phyloP scores from a whole-genome alignment of 1,139 yeast genomes.

The Suhomyces taliae region DNA sequence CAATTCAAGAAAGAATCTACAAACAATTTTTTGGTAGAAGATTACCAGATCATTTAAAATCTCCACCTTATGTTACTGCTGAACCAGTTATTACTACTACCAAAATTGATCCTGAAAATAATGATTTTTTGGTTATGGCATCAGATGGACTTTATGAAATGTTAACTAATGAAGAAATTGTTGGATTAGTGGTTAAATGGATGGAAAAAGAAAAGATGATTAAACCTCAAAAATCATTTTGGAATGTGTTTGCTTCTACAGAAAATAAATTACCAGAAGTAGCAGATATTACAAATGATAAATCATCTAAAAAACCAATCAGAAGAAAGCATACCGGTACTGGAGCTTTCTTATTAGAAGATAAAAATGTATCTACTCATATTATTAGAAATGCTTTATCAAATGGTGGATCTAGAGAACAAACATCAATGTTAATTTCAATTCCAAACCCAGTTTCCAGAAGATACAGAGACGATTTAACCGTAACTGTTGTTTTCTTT shows the following conservation, averaged over 20 bases:
- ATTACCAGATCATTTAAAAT: conserved; percentile 72
- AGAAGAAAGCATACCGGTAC: conserved; percentile 35
- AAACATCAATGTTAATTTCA: conserved; percentile 81
- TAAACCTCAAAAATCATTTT: conserved; percentile 50
- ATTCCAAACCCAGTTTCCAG: conserved; percentile 94
- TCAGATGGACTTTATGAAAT: conserved; percentile 94
- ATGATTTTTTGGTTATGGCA: conserved; percentile 89
- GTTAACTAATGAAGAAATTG: conserved; percentile 89
- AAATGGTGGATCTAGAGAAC: conserved; percentile 82
- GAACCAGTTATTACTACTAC: conserved; percentile 91
- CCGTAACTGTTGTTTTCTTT: conserved; percentile 93
- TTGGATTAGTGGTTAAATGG: conserved; percentile 92
- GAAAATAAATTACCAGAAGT: conserved; percentile 64
- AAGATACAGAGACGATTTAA: conserved; percentile 90
- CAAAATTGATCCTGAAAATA: conserved; percentile 64
- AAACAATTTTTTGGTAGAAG: conserved; percentile 81
- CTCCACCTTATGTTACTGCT: conserved; percentile 98
- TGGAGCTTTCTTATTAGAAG: conserved; percentile 58
- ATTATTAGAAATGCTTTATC: conserved; percentile 91
- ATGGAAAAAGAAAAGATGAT: conserved; percentile 73
- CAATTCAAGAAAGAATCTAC: conserved; percentile 72
- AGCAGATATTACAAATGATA: conserved; percentile 57
- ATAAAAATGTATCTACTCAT: conserved; percentile 88
- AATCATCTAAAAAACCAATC: conserved; percentile 47
- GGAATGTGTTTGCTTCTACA: conserved; percentile 47